Evolutionary conservation across 2,329 filamentous ascomycete species (phyloP).

Genomic region (Aspergillus aculeatus): DNA sequence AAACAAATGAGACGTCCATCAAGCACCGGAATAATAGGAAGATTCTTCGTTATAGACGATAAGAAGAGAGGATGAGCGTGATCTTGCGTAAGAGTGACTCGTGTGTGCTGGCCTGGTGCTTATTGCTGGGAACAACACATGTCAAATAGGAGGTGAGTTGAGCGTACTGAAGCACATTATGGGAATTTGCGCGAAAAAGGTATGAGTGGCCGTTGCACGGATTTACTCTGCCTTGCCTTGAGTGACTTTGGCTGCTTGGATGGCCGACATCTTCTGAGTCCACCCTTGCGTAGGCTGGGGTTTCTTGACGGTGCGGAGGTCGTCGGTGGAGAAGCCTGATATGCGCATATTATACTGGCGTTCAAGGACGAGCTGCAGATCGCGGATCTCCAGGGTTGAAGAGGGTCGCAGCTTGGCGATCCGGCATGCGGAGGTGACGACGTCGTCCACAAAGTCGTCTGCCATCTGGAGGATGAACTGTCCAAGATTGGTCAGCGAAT

Average conservation of each 20-base stretch:
- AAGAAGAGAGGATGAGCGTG: neutral
- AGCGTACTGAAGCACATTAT: neutral
- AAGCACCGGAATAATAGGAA: neutral
- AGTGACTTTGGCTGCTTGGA: slow-evolving; percentile 82
- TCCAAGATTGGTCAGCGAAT: slow-evolving; percentile 11
- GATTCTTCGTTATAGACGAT: neutral
- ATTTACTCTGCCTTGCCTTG: slow-evolving; percentile 43
- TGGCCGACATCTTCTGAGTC: slow-evolving; percentile 96
- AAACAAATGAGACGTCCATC: neutral
- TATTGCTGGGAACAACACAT: neutral
- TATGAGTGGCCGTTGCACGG: neutral
- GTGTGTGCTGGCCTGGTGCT: neutral
- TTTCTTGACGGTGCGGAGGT: slow-evolving; percentile 90
- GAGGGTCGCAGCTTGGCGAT: slow-evolving; percentile 91
- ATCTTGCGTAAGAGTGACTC: neutral
- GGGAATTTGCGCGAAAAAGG: neutral
- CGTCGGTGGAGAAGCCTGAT: slow-evolving; percentile 90
- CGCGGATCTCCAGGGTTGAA: slow-evolving; percentile 83
- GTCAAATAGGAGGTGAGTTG: neutral
- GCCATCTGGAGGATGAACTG: slow-evolving; percentile 84
- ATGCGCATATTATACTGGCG: slow-evolving; percentile 88
- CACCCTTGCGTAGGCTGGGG: slow-evolving; percentile 83
- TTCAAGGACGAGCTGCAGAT: slow-evolving; percentile 79
- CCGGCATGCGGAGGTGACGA: slow-evolving; percentile 81
- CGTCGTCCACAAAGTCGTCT: slow-evolving; percentile 91